These are phyloP conservation scores for Emydomyces testavorans DNA, from an alignment of 2,329 filamentous ascomycete genomes.

Conservation along the genomic window DNA sequence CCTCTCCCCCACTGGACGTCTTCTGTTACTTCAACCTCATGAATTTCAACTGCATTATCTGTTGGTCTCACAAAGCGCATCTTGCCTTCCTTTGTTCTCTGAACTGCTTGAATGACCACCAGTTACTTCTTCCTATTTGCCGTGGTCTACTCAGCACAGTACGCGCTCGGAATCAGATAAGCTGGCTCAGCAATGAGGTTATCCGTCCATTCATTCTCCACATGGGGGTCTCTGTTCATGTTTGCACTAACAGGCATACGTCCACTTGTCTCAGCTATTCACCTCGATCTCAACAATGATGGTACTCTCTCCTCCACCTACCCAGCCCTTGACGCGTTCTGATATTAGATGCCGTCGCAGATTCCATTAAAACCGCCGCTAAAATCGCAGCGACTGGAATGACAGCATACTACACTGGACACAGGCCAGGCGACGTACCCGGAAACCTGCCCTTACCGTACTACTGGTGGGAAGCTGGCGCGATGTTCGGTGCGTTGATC, in stretches of 20 bases:
- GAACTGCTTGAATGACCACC: too few relatives aligned
- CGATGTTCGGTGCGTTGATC: constrained; percentile 46
- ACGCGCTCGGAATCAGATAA: background rate
- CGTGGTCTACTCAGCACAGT: background rate
- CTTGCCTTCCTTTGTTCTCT: too few relatives aligned
- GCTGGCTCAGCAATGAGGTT: constrained; percentile 10
- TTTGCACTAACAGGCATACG: background rate
- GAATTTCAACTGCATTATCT: background rate
- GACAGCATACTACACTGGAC: constrained; percentile 27
- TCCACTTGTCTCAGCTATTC: constrained; percentile 6
- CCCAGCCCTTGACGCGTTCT: background rate
- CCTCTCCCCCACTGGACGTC: too few relatives aligned
- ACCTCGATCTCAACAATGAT: constrained; percentile 13
- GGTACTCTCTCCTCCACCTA: constrained; percentile 8
- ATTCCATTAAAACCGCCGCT: constrained; percentile 26
- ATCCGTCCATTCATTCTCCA: background rate
- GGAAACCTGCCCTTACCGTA: constrained; percentile 27
- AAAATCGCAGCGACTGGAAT: constrained; percentile 26
- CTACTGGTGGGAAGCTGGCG: constrained; percentile 31
- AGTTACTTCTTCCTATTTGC: too few relatives aligned
- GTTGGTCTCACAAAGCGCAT: background rate
- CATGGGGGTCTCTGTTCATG: constrained; percentile 1
- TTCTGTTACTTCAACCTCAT: background rate
- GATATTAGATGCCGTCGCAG: constrained; percentile 13
- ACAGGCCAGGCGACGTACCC: constrained; percentile 23